Conservation (phyloP, 805 yeast species). For the Candida incommunis region DNA sequence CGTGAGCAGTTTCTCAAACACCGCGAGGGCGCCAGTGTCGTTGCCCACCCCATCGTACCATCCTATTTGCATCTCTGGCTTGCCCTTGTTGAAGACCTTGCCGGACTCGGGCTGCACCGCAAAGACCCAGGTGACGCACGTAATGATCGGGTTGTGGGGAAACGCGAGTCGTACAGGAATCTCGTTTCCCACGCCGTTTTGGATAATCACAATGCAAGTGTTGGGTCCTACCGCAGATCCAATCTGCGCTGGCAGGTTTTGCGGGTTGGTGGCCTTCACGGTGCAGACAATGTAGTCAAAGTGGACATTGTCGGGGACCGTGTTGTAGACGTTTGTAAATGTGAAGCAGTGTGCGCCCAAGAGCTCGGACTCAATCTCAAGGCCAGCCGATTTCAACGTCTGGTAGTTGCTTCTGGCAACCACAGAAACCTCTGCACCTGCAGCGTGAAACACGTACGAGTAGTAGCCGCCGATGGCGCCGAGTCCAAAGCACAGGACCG, state of each 20-base stretch:
- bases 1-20: constrained; percentile 32
- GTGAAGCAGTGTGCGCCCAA: constrained; percentile 20
- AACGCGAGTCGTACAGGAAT: constrained; percentile 36
- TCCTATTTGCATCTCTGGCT: constrained; percentile 31
- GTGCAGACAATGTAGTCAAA: constrained; percentile 31
- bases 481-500: neutral
- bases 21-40: constrained; percentile 22
- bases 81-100: constrained; percentile 33
- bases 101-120: constrained; percentile 40
- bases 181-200: constrained; percentile 55
- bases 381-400: constrained; percentile 37
- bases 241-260: constrained; percentile 36
- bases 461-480: constrained; percentile 1
- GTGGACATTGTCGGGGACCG: constrained; percentile 37
- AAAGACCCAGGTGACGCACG: constrained; percentile 49
- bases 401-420: constrained; percentile 57
- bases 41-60: constrained; percentile 31
- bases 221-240: constrained; percentile 34
- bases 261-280: constrained; percentile 36
- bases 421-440: constrained; percentile 36
- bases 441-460: neutral
- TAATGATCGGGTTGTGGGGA: constrained; percentile 38
- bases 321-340: constrained; percentile 41
- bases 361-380: constrained; percentile 35
- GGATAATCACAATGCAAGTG: constrained; percentile 43